Evolutionary conservation across 1,284 basidiomycete genomes (phyloP).

Genomic region (Hortiboletus rubellus): DNA sequence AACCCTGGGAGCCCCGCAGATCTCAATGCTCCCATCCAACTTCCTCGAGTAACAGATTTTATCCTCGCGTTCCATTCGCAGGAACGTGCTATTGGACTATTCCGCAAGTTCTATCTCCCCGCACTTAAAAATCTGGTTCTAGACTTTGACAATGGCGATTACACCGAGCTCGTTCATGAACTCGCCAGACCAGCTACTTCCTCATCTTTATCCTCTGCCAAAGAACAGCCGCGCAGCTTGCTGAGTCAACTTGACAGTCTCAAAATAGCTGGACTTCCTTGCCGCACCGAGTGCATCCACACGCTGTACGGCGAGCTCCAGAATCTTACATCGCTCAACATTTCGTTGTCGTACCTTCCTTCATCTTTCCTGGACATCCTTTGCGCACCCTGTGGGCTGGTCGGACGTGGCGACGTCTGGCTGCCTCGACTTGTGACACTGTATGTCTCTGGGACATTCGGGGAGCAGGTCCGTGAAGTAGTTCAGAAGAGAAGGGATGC

Average conservation of each 20-base stretch:
- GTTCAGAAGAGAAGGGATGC: constrained; percentile 43
- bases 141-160: constrained; percentile 54
- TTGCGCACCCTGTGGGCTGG: constrained; percentile 16
- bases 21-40: constrained; percentile 39
- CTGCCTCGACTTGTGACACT: constrained; percentile 43
- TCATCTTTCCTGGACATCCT: constrained; percentile 44
- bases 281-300: constrained; percentile 34
- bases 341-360: constrained; percentile 38
- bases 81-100: constrained; percentile 45
- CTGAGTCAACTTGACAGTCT: constrained; percentile 47
- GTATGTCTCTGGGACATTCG: constrained; percentile 45
- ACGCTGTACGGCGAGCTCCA: constrained; percentile 45
- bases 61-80: constrained; percentile 48
- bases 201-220: constrained; percentile 31
- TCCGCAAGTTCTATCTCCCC: constrained; percentile 50
- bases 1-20: constrained; percentile 23
- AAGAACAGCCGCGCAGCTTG: constrained; percentile 39
- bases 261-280: constrained; percentile 50
- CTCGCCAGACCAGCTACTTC: constrained; percentile 34
- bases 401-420: constrained; percentile 5
- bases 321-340: constrained; percentile 43
- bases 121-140: constrained; percentile 48
- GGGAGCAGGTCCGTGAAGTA: constrained; percentile 42
- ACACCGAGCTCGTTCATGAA: constrained; percentile 43
- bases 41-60: constrained; percentile 50